Percentiles rank a stretch among this genome's conserved stretches.
These are phyloP conservation scores for Colletotrichum truncatum DNA, from an alignment of 2,329 filamentous ascomycete genomes.

Conservation along the genomic window DNA sequence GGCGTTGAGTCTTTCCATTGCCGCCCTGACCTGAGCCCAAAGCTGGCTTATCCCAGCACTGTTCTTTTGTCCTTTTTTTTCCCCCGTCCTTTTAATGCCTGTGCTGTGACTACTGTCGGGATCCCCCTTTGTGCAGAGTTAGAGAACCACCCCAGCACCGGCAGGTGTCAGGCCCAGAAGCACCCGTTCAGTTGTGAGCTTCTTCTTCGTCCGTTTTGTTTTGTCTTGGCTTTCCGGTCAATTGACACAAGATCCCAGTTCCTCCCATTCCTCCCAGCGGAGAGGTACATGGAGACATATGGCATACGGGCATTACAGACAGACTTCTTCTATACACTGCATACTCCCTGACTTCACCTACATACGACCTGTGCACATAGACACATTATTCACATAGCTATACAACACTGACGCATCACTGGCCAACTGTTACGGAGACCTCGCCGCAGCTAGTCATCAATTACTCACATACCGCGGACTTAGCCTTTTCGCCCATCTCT, in stretches of 20 bases:
- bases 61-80: background rate
- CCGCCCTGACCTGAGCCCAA: background rate
- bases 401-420: too few relatives aligned
- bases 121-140: slow-evolving; percentile 1
- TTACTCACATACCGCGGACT: background rate
- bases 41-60: background rate
- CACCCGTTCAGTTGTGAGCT: background rate
- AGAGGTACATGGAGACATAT: slow-evolving; percentile 1
- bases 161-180: slow-evolving; percentile 14
- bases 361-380: too few relatives aligned
- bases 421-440: too few relatives aligned
- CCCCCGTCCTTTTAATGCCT: background rate
- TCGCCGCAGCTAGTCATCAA: background rate
- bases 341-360: too few relatives aligned
- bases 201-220: slow-evolving; percentile 30
- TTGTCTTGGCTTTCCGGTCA: slow-evolving; percentile 25
- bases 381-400: too few relatives aligned
- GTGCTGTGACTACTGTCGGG: background rate
- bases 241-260: slow-evolving; percentile 13
- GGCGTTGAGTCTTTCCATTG: background rate
- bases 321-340: too few relatives aligned
- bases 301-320: background rate
- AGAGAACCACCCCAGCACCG: slow-evolving; percentile 2
- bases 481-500: background rate
- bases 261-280: slow-evolving; percentile 29